Evolutionary conservation across 2,329 filamentous ascomycete species (phyloP), one percentile per base, ranked within the genome.

Genomic region (Apiospora arundinis): DNA sequence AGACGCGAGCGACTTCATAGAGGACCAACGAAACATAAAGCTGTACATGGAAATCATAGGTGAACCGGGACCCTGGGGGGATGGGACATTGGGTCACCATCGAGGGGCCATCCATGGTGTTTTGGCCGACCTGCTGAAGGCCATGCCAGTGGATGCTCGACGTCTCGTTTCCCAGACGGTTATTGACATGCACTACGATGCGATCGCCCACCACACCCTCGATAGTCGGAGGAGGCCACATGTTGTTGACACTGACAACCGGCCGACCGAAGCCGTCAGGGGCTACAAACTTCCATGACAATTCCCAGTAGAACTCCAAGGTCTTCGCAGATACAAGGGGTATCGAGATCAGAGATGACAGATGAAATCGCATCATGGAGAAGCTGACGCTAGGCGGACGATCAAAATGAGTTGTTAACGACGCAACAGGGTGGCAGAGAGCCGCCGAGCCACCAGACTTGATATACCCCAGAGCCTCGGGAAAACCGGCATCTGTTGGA

Each of bases 241-340:
- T 80, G 6, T 88, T 89, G 77, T 96, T 95, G 82, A 95, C 92
- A 63, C 92, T 92, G 78, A 95, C 93, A 4, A 89, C 88, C n/a
- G 90, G 86, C 42, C 93, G 87, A 46, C 88, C 84, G 72, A 87
- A 86, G 9, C 86, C 83, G 28, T 90, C 91, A 82, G 48, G 48
- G n/a, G 48, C 48, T 9, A 49, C 48, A 8, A 25, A 49, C n/a
- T 49, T 49, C 48, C 48, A 49, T 5, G 48, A 25, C 2, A 49
- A 12, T 0, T 49, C 48, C 48, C 48, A 49, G 48, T 49, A 25
- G 9, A 23, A 9, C 12, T 49, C 48, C n/a, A 49, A 23, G 7
- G 48, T 49, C 48, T 25, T 49, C 0, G 48, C 48, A 23, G 48
- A 49, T n/a, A 25, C 48, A 3, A 49, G 48, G 48, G 48, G 48